phyloP scores from a whole-genome alignment of 768 basidiomycete genomes.

The Trametes gibbosa region DNA sequence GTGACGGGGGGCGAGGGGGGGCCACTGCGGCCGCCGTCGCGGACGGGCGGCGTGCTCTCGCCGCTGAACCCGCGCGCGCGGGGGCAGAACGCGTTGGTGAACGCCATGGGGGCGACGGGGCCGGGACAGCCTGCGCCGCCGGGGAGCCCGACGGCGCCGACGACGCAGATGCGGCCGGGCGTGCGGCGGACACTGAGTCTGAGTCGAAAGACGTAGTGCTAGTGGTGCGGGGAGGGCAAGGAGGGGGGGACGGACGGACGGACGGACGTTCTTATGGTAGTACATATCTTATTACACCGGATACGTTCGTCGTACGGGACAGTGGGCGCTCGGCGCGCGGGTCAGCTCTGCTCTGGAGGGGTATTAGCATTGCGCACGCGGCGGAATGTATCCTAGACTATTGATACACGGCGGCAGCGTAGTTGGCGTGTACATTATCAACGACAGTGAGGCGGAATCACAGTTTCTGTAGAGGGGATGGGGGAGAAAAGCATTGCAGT shows the following conservation, averaged over 20 bases:
- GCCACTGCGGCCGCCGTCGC: conserved; percentile 27
- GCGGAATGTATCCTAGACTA: conserved; percentile 6
- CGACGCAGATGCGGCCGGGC: conserved; percentile 36
- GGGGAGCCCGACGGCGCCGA: conserved; percentile 21
- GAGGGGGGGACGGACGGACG: neutral
- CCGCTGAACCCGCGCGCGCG: conserved; percentile 73
- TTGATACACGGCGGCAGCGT: conserved; percentile 12
- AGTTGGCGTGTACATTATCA: neutral
- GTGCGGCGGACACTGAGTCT: conserved; percentile 43
- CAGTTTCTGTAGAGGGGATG: neutral
- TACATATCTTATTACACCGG: neutral
- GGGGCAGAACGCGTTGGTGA: conserved; percentile 40
- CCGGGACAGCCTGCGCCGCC: conserved; percentile 32
- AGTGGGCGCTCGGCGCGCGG: no score
- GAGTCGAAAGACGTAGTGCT: conserved; percentile 31
- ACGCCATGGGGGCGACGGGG: neutral
- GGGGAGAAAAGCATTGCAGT: neutral
- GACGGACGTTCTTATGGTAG: neutral
- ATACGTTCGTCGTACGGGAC: neutral
- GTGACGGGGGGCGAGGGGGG: conserved; percentile 49
- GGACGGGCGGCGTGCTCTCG: conserved; percentile 49
- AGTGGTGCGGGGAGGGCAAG: neutral
- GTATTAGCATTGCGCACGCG: conserved; percentile 7
- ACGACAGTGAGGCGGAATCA: conserved; percentile 1
- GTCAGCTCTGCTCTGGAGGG: neutral